Evolutionary conservation across 2,329 filamentous ascomycete genomes (phyloP).

Genomic region (Curvularia lunata): DNA sequence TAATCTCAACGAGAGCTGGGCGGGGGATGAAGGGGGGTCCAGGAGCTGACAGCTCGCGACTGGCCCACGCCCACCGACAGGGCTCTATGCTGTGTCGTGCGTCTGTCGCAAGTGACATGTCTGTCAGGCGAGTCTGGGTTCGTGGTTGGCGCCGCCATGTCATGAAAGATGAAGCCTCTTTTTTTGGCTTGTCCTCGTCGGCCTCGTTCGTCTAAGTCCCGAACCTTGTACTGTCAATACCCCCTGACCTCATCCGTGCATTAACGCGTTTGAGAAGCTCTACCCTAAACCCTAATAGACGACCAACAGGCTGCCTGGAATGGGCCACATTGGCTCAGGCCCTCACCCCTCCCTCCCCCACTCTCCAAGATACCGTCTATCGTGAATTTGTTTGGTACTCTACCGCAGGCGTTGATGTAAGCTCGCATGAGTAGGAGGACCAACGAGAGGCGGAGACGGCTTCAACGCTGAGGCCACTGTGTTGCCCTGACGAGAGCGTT

Average conservation of each 20-base stretch:
- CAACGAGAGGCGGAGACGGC: neutral
- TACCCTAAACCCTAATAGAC: conserved; percentile 1
- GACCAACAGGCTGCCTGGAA: conserved; percentile 3
- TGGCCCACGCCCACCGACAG: neutral
- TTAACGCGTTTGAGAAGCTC: conserved; percentile 14
- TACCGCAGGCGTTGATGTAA: conserved; percentile 16
- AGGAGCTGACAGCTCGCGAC: neutral
- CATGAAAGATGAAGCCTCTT: conserved; percentile 4
- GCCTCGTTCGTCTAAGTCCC: neutral
- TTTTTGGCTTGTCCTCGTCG: neutral
- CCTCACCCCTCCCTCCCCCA: neutral
- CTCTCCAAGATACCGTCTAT: conserved; percentile 12
- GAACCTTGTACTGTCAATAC: neutral
- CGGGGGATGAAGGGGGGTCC: neutral
- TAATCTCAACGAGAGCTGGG: neutral
- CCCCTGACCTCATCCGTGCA: conserved; percentile 11
- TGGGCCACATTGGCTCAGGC: neutral
- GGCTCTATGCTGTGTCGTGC: neutral
- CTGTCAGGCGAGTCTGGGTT: neutral
- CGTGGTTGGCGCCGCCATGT: conserved; percentile 3
- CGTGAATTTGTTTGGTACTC: conserved; percentile 15
- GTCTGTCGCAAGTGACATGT: neutral
- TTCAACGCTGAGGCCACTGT: neutral
- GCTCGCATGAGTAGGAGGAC: neutral
- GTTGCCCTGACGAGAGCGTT: neutral